Evolutionary conservation across 495 filamentous ascomycete species (phyloP).

Genomic region (Daldinia vernicosa): DNA sequence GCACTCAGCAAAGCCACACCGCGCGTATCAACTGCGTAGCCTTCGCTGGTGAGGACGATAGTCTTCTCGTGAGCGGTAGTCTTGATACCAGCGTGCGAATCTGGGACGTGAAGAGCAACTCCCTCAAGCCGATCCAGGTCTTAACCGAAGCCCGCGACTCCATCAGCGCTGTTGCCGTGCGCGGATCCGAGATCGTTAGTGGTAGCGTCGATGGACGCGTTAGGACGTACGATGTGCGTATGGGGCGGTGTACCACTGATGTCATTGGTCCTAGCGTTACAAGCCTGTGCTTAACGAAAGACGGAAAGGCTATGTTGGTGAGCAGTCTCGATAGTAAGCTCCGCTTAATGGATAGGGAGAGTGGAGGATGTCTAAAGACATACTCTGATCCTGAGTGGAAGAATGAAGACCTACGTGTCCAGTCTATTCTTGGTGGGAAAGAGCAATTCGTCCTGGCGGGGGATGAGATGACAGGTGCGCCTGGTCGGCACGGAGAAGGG

Average conservation of each 20-base stretch:
- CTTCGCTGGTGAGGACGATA: slow-evolving; percentile 77
- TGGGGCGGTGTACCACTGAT: slow-evolving; percentile 78
- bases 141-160: slow-evolving; percentile 82
- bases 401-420: slow-evolving; percentile 75
- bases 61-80: slow-evolving; percentile 76
- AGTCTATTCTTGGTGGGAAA: slow-evolving; percentile 74
- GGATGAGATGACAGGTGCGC: slow-evolving; percentile 66
- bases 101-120: slow-evolving; percentile 78
- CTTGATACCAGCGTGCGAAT: slow-evolving; percentile 84
- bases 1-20: slow-evolving; percentile 65
- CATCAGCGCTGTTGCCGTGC: slow-evolving; percentile 68
- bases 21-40: slow-evolving; percentile 77
- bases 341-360: slow-evolving; percentile 80
- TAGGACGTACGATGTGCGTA: slow-evolving; percentile 86
- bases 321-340: slow-evolving; percentile 79
- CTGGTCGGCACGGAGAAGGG: slow-evolving; percentile 58
- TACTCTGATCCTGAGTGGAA: slow-evolving; percentile 70
- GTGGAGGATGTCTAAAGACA: slow-evolving; percentile 75
- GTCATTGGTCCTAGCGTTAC: slow-evolving; percentile 74
- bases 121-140: slow-evolving; percentile 76
- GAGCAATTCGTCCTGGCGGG: slow-evolving; percentile 85
- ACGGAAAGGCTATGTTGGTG: slow-evolving; percentile 78
- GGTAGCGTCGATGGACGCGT: slow-evolving; percentile 90
- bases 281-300: slow-evolving; percentile 71
- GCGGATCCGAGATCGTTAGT: slow-evolving; percentile 65